A percentile compares a stretch with the other conserved stretches of the same genome.
Evolutionary conservation across 2,329 filamentous ascomycete genomes (phyloP).

Genomic region (Botrytis cinerea): DNA sequence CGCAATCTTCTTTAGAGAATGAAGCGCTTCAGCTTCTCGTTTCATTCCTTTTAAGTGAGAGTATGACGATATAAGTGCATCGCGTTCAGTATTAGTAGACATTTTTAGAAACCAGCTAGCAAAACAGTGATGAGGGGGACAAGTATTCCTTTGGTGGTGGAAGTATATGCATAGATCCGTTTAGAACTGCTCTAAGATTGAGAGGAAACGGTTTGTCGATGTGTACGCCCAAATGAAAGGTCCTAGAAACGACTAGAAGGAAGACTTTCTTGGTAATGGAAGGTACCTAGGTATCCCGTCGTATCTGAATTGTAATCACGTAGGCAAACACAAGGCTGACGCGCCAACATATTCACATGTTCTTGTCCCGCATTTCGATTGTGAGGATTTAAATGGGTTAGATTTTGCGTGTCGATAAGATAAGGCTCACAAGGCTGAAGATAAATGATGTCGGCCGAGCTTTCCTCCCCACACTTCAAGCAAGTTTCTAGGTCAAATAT

Average conservation of each 20-base stretch:
- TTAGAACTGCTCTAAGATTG: neutral
- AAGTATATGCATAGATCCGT: neutral
- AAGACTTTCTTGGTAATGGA: neutral
- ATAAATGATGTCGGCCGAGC: neutral
- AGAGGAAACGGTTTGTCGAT: neutral
- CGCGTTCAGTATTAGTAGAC: constrained; percentile 38
- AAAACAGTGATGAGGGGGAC: neutral
- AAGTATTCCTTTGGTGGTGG: neutral
- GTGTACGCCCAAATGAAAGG: neutral
- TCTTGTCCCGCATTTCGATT: neutral
- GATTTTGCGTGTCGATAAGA: neutral
- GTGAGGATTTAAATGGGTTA: neutral
- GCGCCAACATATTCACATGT: neutral
- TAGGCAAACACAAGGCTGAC: constrained; percentile 9
- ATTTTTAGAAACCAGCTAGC: neutral
- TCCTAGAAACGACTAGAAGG: constrained; percentile 1
- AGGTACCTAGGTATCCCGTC: neutral
- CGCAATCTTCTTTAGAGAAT: constrained; percentile 74
- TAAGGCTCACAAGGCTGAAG: constrained; percentile 14
- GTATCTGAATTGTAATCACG: constrained; percentile 10
- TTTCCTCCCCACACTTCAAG: constrained; percentile 21
- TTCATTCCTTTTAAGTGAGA: constrained; percentile 53
- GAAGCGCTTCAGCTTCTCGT: constrained; percentile 53
- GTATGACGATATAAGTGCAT: constrained; percentile 52
- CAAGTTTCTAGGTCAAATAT: constrained; percentile 14